phyloP scores from a whole-genome alignment of 495 filamentous ascomycete genomes.

The Aspergillus bridgeri region DNA sequence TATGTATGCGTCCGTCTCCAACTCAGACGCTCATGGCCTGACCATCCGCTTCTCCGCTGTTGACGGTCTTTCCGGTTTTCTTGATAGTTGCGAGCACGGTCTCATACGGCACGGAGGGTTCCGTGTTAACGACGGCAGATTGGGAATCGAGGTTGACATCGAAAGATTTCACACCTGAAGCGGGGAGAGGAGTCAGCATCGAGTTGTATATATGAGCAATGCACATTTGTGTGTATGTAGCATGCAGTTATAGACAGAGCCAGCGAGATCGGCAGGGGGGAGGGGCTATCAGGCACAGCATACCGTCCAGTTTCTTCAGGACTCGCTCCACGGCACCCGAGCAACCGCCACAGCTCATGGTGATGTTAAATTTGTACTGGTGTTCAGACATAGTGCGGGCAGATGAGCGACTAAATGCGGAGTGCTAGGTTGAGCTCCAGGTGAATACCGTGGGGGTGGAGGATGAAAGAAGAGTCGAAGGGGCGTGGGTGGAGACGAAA shows the following conservation, averaged over 20 bases:
- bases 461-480: neutral
- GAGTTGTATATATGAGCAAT: neutral
- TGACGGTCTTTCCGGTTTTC: constrained; percentile 94
- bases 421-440: neutral
- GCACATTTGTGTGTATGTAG: neutral
- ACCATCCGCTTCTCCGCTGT: constrained; percentile 63
- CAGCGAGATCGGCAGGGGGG: neutral
- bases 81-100: constrained; percentile 82
- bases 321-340: constrained; percentile 79
- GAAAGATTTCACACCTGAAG: constrained; percentile 76
- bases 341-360: constrained; percentile 68
- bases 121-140: constrained; percentile 68
- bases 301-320: constrained; percentile 92
- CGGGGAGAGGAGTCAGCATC: neutral
- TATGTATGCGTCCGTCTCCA: constrained; percentile 1
- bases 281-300: constrained; percentile 18
- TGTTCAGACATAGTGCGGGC: constrained; percentile 53
- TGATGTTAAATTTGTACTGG: constrained; percentile 67
- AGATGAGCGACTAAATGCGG: neutral
- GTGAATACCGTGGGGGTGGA: constrained; percentile 3
- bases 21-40: constrained; percentile 32
- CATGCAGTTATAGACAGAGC: too few species aligned
- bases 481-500: neutral
- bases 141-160: constrained; percentile 83
- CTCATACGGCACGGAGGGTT: constrained; percentile 63